A percentile compares a stretch with the other conserved stretches of the same genome.
These are phyloP conservation scores for Pythium coloratum DNA, from an alignment of 352 stramenopile species.

Conservation along the genomic window DNA sequence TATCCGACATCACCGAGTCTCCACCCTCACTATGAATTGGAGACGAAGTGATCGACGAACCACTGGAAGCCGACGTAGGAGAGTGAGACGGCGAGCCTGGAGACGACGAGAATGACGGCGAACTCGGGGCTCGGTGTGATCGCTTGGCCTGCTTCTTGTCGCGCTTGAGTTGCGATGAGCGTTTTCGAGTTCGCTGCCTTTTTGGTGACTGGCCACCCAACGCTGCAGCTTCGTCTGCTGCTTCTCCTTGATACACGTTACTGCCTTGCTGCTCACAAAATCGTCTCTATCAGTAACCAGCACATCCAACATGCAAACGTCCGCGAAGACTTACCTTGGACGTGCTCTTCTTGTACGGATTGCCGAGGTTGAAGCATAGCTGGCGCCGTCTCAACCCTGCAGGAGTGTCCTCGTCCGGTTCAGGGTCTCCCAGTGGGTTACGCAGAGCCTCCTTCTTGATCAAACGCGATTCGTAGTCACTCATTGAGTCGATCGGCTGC, in stretches of 20 bases:
- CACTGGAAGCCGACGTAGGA: conserved; percentile 52
- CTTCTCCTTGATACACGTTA: conserved; percentile 85
- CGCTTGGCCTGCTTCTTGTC: conserved; percentile 78
- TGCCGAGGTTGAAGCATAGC: conserved; percentile 84
- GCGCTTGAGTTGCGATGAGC: conserved; percentile 81
- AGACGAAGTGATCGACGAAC: conserved; percentile 52
- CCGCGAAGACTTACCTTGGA: conserved; percentile 48
- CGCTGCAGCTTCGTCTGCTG: conserved; percentile 80
- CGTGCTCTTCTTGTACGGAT: conserved; percentile 89
- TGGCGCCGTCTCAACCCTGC: conserved; percentile 70
- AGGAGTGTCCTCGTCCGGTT: conserved; percentile 82
- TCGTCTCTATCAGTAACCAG: background rate
- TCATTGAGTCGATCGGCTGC: conserved; percentile 87
- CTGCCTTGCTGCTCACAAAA: conserved; percentile 46
- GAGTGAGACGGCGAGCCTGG: conserved; percentile 71
- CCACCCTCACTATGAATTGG: conserved; percentile 63
- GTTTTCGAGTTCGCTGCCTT: conserved; percentile 78
- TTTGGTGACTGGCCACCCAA: conserved; percentile 78
- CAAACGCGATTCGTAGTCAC: conserved; percentile 84
- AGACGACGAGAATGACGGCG: conserved; percentile 68
- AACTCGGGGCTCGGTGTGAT: conserved; percentile 59
- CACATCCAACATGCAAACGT: background rate
- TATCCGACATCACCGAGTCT: conserved; percentile 57
- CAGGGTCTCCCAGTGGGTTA: conserved; percentile 81
- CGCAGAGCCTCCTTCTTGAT: conserved; percentile 86